Percentiles rank a stretch among this genome's conserved stretches.
These are phyloP conservation scores for Xylaria sp. DNA, from an alignment of 2,329 filamentous ascomycete genomes.

Conservation along the genomic window DNA sequence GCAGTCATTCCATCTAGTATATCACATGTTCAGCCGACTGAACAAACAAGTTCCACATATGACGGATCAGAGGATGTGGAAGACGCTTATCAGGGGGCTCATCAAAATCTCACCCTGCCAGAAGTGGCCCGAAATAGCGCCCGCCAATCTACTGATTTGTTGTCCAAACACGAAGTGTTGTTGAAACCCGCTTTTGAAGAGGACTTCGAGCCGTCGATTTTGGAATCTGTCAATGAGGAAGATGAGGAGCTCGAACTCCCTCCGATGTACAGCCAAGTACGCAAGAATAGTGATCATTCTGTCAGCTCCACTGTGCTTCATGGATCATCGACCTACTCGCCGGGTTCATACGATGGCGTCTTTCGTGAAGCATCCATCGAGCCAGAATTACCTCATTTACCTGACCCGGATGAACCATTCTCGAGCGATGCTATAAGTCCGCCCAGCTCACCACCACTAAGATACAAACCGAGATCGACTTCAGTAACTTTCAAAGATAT, in stretches of 20 bases:
- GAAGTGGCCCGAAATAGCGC: conserved; percentile 48
- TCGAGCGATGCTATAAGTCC: conserved; percentile 56
- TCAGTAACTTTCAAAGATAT: conserved; percentile 59
- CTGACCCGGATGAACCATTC: conserved; percentile 48
- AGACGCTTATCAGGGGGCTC: conserved; percentile 6
- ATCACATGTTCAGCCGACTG: conserved; percentile 6
- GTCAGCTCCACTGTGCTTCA: conserved; percentile 55
- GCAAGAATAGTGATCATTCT: conserved; percentile 45
- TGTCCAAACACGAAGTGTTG: conserved; percentile 33
- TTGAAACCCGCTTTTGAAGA: conserved; percentile 38
- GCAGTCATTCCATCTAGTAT: not conserved
- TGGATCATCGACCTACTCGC: conserved; percentile 54
- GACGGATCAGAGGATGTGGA: conserved; percentile 41
- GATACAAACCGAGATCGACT: conserved; percentile 52
- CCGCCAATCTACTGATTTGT: conserved; percentile 40
- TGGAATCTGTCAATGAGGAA: conserved; percentile 50
- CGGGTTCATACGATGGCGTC: conserved; percentile 55
- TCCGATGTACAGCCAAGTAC: conserved; percentile 41
- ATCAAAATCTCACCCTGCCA: conserved; percentile 37
- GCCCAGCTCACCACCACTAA: conserved; percentile 61
- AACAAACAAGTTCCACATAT: conserved; percentile 30
- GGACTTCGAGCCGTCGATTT: conserved; percentile 47
- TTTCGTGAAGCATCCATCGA: conserved; percentile 58
- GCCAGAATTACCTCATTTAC: conserved; percentile 54
- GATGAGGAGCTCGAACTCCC: conserved; percentile 49